Percentiles rank a stretch among this genome's conserved stretches.
Conservation (phyloP, 2,329 filamentous ascomycete species). For the Blastomyces silverae region DNA sequence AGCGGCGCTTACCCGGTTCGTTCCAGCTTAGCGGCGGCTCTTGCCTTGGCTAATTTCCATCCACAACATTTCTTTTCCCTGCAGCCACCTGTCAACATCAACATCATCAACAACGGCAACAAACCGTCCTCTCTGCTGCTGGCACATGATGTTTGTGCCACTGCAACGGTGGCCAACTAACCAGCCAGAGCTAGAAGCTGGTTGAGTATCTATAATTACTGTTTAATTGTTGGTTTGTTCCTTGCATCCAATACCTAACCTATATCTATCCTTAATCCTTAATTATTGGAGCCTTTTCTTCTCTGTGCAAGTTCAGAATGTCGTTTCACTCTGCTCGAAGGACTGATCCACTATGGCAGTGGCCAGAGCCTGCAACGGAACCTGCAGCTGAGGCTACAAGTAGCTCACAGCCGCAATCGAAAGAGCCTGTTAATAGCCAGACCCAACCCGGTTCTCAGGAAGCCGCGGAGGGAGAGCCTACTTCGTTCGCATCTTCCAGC, state of each 20-base stretch:
- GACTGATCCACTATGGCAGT: slow-evolving; percentile 10
- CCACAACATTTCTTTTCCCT: not conserved
- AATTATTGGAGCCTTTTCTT: not conserved
- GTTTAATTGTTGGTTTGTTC: slow-evolving; percentile 1
- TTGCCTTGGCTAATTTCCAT: not conserved
- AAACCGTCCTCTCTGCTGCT: not conserved
- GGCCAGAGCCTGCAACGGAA: not conserved
- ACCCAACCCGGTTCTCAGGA: not conserved
- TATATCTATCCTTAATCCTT: not conserved
- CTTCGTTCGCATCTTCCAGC: not conserved
- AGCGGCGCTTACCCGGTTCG: not conserved
- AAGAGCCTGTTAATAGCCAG: not conserved
- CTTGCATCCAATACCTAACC: not conserved
- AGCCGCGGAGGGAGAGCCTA: not conserved
- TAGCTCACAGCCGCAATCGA: slow-evolving; percentile 6
- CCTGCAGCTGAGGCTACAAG: not conserved
- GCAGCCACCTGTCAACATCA: slow-evolving; percentile 3
- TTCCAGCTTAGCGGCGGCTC: slow-evolving; percentile 3
- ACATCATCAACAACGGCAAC: not conserved
- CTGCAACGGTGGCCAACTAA: slow-evolving; percentile 1
- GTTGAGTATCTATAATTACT: slow-evolving; percentile 11
- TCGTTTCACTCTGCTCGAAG: slow-evolving; percentile 1
- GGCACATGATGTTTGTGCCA: slow-evolving; percentile 8
- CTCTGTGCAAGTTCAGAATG: not conserved
- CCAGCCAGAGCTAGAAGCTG: slow-evolving; percentile 27